These are phyloP conservation scores for Mycosarcoma mackinlayi DNA, from an alignment of 1,284 basidiomycete species.

Conservation along the genomic window DNA sequence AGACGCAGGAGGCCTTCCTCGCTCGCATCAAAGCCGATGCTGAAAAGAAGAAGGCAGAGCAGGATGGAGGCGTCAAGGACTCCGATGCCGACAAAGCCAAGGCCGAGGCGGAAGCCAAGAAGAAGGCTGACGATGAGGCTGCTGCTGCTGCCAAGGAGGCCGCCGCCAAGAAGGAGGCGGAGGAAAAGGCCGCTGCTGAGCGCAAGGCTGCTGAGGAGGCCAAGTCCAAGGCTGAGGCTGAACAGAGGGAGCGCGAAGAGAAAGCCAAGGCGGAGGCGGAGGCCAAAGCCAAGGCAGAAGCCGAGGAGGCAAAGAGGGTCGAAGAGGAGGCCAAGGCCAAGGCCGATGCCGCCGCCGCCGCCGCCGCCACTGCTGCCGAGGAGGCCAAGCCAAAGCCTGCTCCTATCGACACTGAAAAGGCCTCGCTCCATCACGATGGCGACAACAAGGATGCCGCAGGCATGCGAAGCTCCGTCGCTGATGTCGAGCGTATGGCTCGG, in stretches of 20 bases:
- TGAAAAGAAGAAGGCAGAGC: constrained; percentile 54
- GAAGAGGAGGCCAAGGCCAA: constrained; percentile 27
- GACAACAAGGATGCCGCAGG: constrained; percentile 40
- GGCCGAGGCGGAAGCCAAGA: constrained; percentile 40
- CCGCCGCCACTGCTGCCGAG: constrained; percentile 35
- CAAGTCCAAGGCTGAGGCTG: constrained; percentile 33
- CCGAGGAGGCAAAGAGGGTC: constrained; percentile 33
- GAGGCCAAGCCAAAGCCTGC: constrained; percentile 46
- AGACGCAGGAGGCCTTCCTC: constrained; percentile 62
- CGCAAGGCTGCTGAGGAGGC: constrained; percentile 46
- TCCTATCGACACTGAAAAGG: constrained; percentile 48
- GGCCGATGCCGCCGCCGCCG: constrained; percentile 34
- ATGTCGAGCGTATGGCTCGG: constrained; percentile 62
- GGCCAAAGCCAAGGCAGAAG: constrained; percentile 20
- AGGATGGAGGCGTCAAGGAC: constrained; percentile 37
- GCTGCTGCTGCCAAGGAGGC: constrained; percentile 43
- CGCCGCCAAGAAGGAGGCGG: constrained; percentile 38
- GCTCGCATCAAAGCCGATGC: constrained; percentile 58
- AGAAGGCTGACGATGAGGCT: constrained; percentile 45
- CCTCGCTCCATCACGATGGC: constrained; percentile 33
- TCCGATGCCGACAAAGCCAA: constrained; percentile 38
- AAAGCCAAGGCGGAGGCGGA: constrained; percentile 42
- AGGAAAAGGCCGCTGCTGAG: constrained; percentile 42
- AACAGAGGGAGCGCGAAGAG: constrained; percentile 43
- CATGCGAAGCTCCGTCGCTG: constrained; percentile 55